Evolutionary conservation across 768 basidiomycete species (phyloP), one percentile per base, ranked within the genome.

Genomic region (Dioszegia aurantiaca): DNA sequence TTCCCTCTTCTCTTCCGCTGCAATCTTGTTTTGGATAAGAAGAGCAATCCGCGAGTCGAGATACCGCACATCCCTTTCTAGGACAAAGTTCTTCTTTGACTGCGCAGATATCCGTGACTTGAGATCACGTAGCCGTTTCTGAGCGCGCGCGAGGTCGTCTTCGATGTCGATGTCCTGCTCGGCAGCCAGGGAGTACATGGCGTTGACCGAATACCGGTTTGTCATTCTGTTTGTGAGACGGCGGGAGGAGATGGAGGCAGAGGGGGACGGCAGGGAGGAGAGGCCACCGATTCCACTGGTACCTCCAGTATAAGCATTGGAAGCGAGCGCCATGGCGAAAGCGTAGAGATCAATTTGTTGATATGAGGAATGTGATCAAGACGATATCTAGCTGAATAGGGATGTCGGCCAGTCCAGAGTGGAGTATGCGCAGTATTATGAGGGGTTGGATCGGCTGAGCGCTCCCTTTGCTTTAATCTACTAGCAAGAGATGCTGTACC

Each of bases 81-180:
- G 84, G 39, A 99, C 95, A 69, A 99, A 99, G 80, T 99, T 99
- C 85, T 97, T 98, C 83, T 99, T 99, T 55, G 90, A 93, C 79
- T 98, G 95, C 0, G 91, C 88, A 14, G 95, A 98, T 60, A 99
- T 99, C 74, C 92, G 89, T 26, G 87, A 84, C 80, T 99, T 99
- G 63, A 99, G 83, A 69, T 99, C 95, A 28, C 95, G 83, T 28
- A 99, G 81, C 45, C 94, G 90, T 78, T 94, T 97, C 81, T 99
- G 95, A 47, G 95, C 95, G 91, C 90, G 81, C 5, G 94, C 91
- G 58, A 98, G 80, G 77, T 97, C 94, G 77, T 98, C 94, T 75
- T 95, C 92, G 43, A 97, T 89, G 77, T 98, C 94, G 11, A 92
- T 87, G 75, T 98, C 94, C 81, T 97, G 92, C 79, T 98, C 94